Evolutionary conservation across 2,329 filamentous ascomycete species (phyloP).

Genomic region (Aspergillus fumigatus): DNA sequence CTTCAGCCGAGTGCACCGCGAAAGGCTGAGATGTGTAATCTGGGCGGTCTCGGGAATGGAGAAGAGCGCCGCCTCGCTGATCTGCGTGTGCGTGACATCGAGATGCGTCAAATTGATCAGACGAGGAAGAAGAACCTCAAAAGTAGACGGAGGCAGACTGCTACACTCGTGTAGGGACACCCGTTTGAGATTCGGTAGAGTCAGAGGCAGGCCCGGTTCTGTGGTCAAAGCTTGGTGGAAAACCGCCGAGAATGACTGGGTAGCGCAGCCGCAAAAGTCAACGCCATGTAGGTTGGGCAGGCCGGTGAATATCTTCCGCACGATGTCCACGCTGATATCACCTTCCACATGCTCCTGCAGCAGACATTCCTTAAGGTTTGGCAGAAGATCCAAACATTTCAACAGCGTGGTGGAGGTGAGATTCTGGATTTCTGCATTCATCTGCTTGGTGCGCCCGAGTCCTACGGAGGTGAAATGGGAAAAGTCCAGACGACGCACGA

Average conservation of each 20-base stretch:
- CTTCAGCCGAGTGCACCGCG: conserved; percentile 67
- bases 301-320: conserved; percentile 66
- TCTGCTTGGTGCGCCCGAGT: conserved; percentile 68
- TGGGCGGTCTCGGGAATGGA: conserved; percentile 67
- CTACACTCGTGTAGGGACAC: conserved; percentile 76
- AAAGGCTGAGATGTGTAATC: conserved; percentile 73
- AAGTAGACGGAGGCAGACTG: conserved; percentile 62
- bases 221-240: conserved; percentile 54
- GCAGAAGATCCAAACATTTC: conserved; percentile 66
- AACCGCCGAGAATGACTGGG: conserved; percentile 60
- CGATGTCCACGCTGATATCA: conserved; percentile 64
- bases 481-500: conserved; percentile 76
- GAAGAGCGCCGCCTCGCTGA: conserved; percentile 66
- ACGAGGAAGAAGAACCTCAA: conserved; percentile 67
- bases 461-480: conserved; percentile 80
- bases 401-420: conserved; percentile 69
- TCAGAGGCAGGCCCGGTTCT: conserved; percentile 46
- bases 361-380: conserved; percentile 71
- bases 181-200: conserved; percentile 57
- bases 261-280: conserved; percentile 74
- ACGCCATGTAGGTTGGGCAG: conserved; percentile 62
- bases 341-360: conserved; percentile 77
- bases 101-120: conserved; percentile 67
- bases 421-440: conserved; percentile 70
- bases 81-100: conserved; percentile 72